Conservation (phyloP, 257 asterid species). For the Solanum lignicaule region DNA sequence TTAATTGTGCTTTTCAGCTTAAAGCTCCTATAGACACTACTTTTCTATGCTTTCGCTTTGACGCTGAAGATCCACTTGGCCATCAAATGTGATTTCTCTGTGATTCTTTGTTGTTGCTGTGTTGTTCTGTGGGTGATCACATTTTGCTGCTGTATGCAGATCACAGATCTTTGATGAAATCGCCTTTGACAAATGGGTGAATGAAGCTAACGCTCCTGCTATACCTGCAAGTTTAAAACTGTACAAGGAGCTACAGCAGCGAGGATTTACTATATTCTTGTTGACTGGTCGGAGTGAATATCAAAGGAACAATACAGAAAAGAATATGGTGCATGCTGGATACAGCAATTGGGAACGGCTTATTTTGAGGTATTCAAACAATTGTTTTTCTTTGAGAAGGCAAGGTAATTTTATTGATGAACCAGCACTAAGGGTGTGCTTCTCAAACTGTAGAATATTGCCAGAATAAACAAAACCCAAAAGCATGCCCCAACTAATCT, state of each 20-base stretch:
- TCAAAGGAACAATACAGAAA: constrained; percentile 62
- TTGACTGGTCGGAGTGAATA: constrained; percentile 68
- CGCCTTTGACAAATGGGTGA: constrained; percentile 62
- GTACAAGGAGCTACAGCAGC: constrained; percentile 49
- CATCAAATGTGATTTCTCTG: not conserved
- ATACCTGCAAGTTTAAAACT: constrained; percentile 57
- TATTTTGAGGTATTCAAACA: constrained; percentile 48
- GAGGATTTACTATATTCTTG: constrained; percentile 53
- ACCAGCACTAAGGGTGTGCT: not conserved
- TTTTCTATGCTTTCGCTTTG: not conserved
- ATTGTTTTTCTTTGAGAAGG: not conserved
- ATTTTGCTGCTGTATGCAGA: constrained; percentile 20
- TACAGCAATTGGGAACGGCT: constrained; percentile 74
- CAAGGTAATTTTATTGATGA: not conserved
- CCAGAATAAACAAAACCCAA: not conserved
- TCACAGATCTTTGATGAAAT: constrained; percentile 45
- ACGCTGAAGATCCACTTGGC: not conserved
- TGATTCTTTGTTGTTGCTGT: not conserved
- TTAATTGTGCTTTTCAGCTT: not conserved
- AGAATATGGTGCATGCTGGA: constrained; percentile 47
- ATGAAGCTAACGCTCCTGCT: constrained; percentile 61
- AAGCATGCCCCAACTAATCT: not conserved
- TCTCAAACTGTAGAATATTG: not conserved
- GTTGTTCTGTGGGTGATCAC: not conserved
- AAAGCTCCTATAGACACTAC: not conserved